Evolutionary conservation across 306 rosid species (phyloP).

Genomic region (Pyrus betulifolia): DNA sequence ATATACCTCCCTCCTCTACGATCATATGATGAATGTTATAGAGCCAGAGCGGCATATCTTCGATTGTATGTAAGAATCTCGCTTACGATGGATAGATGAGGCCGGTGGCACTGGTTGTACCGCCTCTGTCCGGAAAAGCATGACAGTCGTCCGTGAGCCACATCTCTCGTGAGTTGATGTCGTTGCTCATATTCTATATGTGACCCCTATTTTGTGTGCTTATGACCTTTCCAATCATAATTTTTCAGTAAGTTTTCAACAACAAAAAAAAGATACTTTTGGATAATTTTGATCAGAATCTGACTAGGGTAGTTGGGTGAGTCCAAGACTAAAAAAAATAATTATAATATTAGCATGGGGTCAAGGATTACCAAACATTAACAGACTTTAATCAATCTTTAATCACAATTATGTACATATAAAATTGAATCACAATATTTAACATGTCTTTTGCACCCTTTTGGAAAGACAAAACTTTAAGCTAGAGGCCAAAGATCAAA

Average conservation of each 20-base stretch:
- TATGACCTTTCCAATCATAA: background rate
- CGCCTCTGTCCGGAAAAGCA: background rate
- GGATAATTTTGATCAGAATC: background rate
- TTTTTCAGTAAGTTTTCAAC: too few relatives aligned
- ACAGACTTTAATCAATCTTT: background rate
- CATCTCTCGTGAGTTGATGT: background rate
- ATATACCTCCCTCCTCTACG: too few relatives aligned
- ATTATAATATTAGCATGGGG: background rate
- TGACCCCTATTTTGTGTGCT: background rate
- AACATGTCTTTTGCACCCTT: background rate
- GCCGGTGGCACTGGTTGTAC: background rate
- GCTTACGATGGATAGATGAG: background rate
- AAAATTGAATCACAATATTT: background rate
- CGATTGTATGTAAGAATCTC: too few relatives aligned
- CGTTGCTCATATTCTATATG: background rate
- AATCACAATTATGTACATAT: background rate
- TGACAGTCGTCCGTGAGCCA: background rate
- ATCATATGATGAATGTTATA: too few relatives aligned
- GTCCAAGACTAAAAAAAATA: background rate
- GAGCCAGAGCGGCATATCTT: too few relatives aligned
- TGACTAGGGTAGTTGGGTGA: background rate
- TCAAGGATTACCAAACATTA: background rate
- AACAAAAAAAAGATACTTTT: background rate
- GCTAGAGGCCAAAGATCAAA: background rate
- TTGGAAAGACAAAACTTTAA: background rate